Conservation (phyloP, 768 basidiomycete species). For the Gymnopilus junonius region DNA sequence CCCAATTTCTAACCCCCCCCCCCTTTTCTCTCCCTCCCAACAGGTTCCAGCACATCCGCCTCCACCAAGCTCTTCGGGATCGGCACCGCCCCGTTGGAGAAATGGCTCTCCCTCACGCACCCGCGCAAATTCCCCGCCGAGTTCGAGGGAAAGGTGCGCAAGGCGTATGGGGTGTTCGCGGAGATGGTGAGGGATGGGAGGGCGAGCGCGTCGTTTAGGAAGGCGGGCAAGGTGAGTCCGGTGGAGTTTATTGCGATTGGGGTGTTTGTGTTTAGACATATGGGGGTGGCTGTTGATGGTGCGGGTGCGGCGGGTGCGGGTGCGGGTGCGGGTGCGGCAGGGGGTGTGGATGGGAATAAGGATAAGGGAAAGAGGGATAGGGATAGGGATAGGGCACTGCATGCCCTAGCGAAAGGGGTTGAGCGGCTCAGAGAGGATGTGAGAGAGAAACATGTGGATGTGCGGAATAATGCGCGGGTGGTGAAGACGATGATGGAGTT, state of each 20-base stretch:
- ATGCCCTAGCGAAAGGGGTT: constrained; percentile 49
- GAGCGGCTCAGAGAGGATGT: constrained; percentile 57
- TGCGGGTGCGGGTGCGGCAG: neutral
- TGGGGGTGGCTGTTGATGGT: constrained; percentile 19
- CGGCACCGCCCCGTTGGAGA: constrained; percentile 44
- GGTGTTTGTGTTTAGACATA: constrained; percentile 57
- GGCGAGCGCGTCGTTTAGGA: constrained; percentile 41
- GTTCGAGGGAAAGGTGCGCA: constrained; percentile 38
- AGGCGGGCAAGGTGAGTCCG: constrained; percentile 58
- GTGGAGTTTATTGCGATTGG: constrained; percentile 68
- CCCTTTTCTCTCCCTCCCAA: neutral
- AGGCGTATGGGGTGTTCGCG: constrained; percentile 52
- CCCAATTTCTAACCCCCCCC: neutral
- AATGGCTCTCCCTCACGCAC: constrained; percentile 57
- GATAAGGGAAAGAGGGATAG: neutral
- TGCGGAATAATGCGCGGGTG: constrained; percentile 66
- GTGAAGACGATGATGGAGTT: constrained; percentile 59
- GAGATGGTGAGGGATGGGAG: constrained; percentile 44
- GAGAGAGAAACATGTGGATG: constrained; percentile 60
- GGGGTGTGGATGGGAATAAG: neutral
- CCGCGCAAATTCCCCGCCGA: too few relatives aligned
- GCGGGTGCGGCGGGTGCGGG: too few relatives aligned
- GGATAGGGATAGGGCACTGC: constrained; percentile 27
- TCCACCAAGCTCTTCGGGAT: neutral
- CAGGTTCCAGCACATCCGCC: neutral